Percentiles rank a stretch among this genome's conserved stretches.
These are phyloP conservation scores for Emydomyces testavorans DNA, from an alignment of 2,329 filamentous ascomycete species.

Conservation along the genomic window DNA sequence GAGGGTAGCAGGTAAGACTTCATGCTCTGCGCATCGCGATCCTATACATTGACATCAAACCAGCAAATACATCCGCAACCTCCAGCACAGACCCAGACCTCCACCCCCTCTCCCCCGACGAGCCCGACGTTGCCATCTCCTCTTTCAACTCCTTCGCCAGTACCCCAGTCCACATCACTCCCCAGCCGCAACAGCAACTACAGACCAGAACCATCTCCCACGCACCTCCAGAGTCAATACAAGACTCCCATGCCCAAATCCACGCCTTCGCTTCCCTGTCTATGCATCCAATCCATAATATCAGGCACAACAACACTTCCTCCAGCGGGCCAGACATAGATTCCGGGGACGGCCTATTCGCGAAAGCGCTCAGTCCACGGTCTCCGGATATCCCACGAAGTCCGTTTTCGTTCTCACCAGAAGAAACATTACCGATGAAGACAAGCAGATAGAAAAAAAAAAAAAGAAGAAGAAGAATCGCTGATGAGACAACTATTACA, in stretches of 20 bases:
- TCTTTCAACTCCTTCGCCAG: slow-evolving; percentile 51
- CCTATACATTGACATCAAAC: neutral
- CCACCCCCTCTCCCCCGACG: slow-evolving; percentile 50
- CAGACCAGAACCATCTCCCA: slow-evolving; percentile 25
- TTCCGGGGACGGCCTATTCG: slow-evolving; percentile 72
- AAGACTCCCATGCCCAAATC: slow-evolving; percentile 25
- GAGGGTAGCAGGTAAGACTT: slow-evolving; percentile 41
- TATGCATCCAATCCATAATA: slow-evolving; percentile 14
- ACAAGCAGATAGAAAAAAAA: slow-evolving; percentile 2
- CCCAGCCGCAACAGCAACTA: slow-evolving; percentile 22
- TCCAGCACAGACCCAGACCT: slow-evolving; percentile 20
- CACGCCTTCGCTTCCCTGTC: slow-evolving; percentile 16
- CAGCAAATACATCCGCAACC: slow-evolving; percentile 4
- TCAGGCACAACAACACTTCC: slow-evolving; percentile 26
- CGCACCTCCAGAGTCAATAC: slow-evolving; percentile 30
- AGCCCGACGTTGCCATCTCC: slow-evolving; percentile 52
- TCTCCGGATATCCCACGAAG: slow-evolving; percentile 77
- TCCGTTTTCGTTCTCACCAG: slow-evolving; percentile 56
- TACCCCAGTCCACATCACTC: slow-evolving; percentile 19
- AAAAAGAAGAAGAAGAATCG: neutral
- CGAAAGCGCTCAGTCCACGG: slow-evolving; percentile 71
- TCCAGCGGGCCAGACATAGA: slow-evolving; percentile 33
- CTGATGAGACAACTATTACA: too few species aligned
- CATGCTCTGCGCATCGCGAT: neutral
- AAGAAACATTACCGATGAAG: slow-evolving; percentile 26